Evolutionary conservation across 192 early-diverging fungal genomes (phyloP), one percentile per base, ranked within the genome.

Genomic region (Coemansia sp.): DNA sequence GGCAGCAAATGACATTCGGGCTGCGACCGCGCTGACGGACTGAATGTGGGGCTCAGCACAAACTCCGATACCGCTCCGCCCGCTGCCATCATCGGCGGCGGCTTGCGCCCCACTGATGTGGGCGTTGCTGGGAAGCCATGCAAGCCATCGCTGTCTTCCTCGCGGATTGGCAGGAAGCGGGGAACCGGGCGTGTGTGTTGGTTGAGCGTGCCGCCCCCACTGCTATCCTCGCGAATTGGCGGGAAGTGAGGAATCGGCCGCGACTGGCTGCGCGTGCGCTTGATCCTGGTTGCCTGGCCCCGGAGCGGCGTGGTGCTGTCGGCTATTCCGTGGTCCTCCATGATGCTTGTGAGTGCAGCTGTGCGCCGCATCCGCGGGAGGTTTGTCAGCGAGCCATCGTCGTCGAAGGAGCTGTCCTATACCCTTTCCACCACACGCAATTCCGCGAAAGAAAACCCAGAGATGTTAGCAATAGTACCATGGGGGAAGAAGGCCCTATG

Each of bases 1-100:
- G 88, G 88, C 43, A 89, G 76, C 56, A 83, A 73, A 36, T 84
- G 83, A 57, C 84, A 86, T 49, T 86, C 85, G 5, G 75, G 62
- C 68, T 76, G 71, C 68, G 74, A 49, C 60, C 66, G 39, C 8
- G 70, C 63, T 49, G 66, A 77, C n/a, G 72, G 72, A 49, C 72
- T 77, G 43, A 75, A 71, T 56, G 38, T 61, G 5, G 63, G 45
- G 44, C 63, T 36, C 16, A 71, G 39, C 57, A 52, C 14, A 35
- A 34, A 38, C 55, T 34, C 62, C 14, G 49, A 49, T 1, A 7
- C 41, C 35, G 5, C 51, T 7, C 15, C 46, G 21, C 51, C 51
- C 23, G 23, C 48, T 36, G 33, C 24, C 44, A 46, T 46, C 44
- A 46, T 46, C 16, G 44, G 44, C 15, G 44, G 44, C 44, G 12